A percentile compares a stretch with the other conserved stretches of the same genome.
Evolutionary conservation across 148 eudicot species (phyloP).

Genomic region (Persicaria maculosa): DNA sequence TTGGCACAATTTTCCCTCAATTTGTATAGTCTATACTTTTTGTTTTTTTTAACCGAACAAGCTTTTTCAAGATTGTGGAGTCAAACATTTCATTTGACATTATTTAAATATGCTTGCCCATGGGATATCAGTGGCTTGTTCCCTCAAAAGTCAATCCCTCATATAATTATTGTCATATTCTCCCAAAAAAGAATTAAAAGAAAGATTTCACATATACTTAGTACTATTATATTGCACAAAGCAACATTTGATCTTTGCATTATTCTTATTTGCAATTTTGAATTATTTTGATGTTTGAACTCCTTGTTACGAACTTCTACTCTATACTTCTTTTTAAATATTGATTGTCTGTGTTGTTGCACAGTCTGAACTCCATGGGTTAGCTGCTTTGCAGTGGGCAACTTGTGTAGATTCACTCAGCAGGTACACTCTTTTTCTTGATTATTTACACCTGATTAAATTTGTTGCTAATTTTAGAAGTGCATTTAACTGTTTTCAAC

Average conservation of each 20-base stretch:
- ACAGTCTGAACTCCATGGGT: constrained; percentile 85
- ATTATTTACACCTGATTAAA: background rate
- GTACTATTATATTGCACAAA: background rate
- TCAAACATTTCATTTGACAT: too few relatives aligned
- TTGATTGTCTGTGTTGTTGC: constrained; percentile 1
- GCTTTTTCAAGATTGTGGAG: too few relatives aligned
- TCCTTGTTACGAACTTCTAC: background rate
- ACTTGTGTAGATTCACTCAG: constrained; percentile 78
- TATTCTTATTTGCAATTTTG: background rate
- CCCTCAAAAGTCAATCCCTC: background rate
- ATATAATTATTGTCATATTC: background rate
- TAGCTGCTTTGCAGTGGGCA: constrained; percentile 95
- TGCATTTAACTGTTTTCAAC: background rate
- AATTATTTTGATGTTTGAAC: background rate
- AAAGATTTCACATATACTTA: background rate
- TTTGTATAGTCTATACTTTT: background rate
- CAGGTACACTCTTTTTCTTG: constrained; percentile 29
- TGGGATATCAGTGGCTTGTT: too few relatives aligned
- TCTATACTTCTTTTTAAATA: background rate
- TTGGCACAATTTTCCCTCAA: background rate
- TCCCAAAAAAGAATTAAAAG: background rate
- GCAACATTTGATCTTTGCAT: background rate
- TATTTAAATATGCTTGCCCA: too few relatives aligned
- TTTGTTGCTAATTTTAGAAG: background rate
- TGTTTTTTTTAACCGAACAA: background rate